Evolutionary conservation across 2,329 filamentous ascomycete species (phyloP).

Genomic region (Xylaria sp.): DNA sequence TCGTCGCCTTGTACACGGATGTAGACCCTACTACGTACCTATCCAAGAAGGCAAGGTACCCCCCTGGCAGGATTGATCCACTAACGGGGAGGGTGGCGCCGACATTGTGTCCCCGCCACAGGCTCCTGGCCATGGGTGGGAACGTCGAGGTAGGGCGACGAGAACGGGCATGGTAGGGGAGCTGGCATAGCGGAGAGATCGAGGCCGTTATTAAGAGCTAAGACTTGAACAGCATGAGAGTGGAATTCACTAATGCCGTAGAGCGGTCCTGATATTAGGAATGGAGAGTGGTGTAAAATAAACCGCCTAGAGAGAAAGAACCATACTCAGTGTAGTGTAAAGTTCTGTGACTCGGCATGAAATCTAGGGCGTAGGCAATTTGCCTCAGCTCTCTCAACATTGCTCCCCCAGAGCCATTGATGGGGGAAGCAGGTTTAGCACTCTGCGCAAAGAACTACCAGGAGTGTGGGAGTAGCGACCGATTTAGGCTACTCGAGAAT

Average conservation of each 20-base stretch:
- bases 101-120: constrained; percentile 25
- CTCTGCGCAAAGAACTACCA: too few species aligned
- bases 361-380: constrained; percentile 7
- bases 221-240: not conserved
- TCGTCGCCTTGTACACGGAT: constrained; percentile 25
- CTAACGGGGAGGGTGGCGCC: constrained; percentile 27
- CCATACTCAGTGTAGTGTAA: not conserved
- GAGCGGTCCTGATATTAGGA: not conserved
- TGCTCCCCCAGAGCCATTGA: too few species aligned
- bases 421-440: too few species aligned
- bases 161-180: not conserved
- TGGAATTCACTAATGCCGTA: not conserved
- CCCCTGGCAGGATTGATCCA: constrained; percentile 30
- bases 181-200: not conserved
- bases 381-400: not conserved
- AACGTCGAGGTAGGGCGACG: constrained; percentile 11
- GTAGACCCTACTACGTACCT: constrained; percentile 24
- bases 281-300: not conserved
- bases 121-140: constrained; percentile 25
- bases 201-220: not conserved
- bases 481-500: not conserved
- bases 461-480: constrained; percentile 20
- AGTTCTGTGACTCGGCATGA: not conserved
- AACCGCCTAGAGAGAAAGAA: not conserved
- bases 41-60: constrained; percentile 1